Evolutionary conservation across 2,329 filamentous ascomycete genomes (phyloP).

Genomic region (Aspergillus sp.): DNA sequence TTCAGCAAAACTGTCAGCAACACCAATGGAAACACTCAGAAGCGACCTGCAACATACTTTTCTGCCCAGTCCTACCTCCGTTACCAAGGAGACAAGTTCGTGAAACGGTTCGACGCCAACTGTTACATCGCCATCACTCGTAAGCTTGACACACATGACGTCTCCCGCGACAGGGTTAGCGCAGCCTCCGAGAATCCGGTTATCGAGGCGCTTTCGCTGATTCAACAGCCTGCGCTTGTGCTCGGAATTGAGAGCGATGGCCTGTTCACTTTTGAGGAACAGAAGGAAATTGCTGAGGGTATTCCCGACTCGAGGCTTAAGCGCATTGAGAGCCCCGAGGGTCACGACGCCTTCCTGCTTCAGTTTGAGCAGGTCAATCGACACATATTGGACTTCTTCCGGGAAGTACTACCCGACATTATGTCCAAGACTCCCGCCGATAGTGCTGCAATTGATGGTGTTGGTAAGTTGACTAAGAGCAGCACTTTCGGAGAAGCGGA

Average conservation of each 20-base stretch:
- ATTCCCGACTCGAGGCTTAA: slow-evolving; percentile 76
- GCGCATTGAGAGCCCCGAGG: slow-evolving; percentile 90
- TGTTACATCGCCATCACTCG: slow-evolving; percentile 99
- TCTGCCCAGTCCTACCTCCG: slow-evolving; percentile 96
- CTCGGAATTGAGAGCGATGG: slow-evolving; percentile 95
- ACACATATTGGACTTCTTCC: slow-evolving; percentile 80
- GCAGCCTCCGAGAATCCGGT: slow-evolving; percentile 51
- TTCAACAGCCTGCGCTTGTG: slow-evolving; percentile 86
- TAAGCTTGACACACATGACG: slow-evolving; percentile 95
- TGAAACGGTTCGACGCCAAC: slow-evolving; percentile 95
- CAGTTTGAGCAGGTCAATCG: slow-evolving; percentile 97
- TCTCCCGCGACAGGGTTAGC: slow-evolving; percentile 70
- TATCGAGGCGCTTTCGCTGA: slow-evolving; percentile 72
- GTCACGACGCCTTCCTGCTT: slow-evolving; percentile 92
- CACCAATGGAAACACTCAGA: slow-evolving; percentile 26
- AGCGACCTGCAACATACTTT: slow-evolving; percentile 77
- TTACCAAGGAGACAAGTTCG: slow-evolving; percentile 95
- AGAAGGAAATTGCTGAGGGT: slow-evolving; percentile 82
- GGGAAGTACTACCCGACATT: slow-evolving; percentile 80
- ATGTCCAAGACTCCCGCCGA: slow-evolving; percentile 65
- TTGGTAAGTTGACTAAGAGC: slow-evolving; percentile 71
- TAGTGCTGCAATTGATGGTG: slow-evolving; percentile 49
- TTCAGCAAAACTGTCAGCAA: slow-evolving; percentile 47
- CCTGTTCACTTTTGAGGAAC: slow-evolving; percentile 94
- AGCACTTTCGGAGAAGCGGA: slow-evolving; percentile 95